These are phyloP conservation scores for Mycena chlorophos DNA, from an alignment of 768 basidiomycete species.

Conservation along the genomic window DNA sequence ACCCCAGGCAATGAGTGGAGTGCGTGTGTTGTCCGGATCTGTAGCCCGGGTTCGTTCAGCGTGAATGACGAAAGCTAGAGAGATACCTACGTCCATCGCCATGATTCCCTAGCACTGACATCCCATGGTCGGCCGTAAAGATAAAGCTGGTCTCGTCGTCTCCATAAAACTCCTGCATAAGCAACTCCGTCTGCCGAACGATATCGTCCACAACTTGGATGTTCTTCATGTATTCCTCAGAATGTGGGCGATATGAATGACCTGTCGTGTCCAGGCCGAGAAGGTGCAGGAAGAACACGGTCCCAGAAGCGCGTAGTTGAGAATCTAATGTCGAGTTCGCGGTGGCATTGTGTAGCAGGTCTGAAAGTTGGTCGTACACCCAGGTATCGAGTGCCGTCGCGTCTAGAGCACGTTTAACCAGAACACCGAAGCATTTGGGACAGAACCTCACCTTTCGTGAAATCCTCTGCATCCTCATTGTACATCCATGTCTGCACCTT, in stretches of 20 bases:
- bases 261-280: conserved; percentile 86
- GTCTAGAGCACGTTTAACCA: conserved; percentile 42
- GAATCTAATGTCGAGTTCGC: conserved; percentile 46
- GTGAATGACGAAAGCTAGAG: conserved; percentile 1
- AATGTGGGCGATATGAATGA: conserved; percentile 83
- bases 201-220: conserved; percentile 78
- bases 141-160: conserved; percentile 73
- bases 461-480: conserved; percentile 77
- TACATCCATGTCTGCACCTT: conserved; percentile 79
- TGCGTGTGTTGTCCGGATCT: conserved; percentile 89
- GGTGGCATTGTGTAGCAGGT: conserved; percentile 65
- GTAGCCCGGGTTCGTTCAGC: conserved; percentile 7
- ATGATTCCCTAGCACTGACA: conserved; percentile 86
- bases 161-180: conserved; percentile 63
- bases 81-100: conserved; percentile 72
- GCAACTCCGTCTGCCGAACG: conserved; percentile 61
- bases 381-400: conserved; percentile 77
- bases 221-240: conserved; percentile 85
- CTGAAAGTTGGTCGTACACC: conserved; percentile 70
- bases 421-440: neutral
- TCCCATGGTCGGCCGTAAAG: conserved; percentile 89
- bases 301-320: conserved; percentile 56
- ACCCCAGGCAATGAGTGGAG: conserved; percentile 83
- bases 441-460: conserved; percentile 66
- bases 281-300: conserved; percentile 81